Evolutionary conservation across 768 basidiomycete species (phyloP).

Genomic region (Russula lepida): DNA sequence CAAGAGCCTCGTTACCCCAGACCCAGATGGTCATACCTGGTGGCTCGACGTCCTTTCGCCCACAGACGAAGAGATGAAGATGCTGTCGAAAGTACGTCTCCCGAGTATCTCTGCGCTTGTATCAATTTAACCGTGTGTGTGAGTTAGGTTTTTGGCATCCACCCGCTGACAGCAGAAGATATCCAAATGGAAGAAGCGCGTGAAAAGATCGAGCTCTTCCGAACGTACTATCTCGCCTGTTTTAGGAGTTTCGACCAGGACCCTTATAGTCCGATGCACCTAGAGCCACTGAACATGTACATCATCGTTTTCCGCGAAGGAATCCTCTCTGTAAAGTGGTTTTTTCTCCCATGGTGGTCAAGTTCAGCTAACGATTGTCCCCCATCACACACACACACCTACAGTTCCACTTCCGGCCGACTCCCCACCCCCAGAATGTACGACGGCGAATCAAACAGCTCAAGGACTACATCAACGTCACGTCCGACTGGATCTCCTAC

Average conservation of each 20-base stretch:
- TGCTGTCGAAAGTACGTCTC: slow-evolving; percentile 73
- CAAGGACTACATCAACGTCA: slow-evolving; percentile 97
- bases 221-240: slow-evolving; percentile 98
- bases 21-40: slow-evolving; percentile 74
- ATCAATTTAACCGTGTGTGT: neutral
- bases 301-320: slow-evolving; percentile 98
- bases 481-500: slow-evolving; percentile 99
- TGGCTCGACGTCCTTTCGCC: slow-evolving; percentile 93
- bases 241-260: slow-evolving; percentile 99
- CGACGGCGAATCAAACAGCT: slow-evolving; percentile 97
- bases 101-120: neutral
- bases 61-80: slow-evolving; percentile 97
- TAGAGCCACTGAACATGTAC: slow-evolving; percentile 99
- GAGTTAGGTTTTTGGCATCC: slow-evolving; percentile 89
- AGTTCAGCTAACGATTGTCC: neutral
- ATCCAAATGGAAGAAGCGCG: slow-evolving; percentile 99
- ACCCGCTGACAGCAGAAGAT: slow-evolving; percentile 97
- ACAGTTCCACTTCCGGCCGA: slow-evolving; percentile 95
- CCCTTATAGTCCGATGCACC: slow-evolving; percentile 90
- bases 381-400: neutral
- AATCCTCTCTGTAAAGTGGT: slow-evolving; percentile 69
- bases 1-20: slow-evolving; percentile 1
- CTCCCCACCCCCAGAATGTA: slow-evolving; percentile 96
- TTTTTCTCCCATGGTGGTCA: neutral
- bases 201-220: slow-evolving; percentile 98